Evolutionary conservation across 2,329 filamentous ascomycete species (phyloP), one percentile per base, ranked within the genome.

Genomic region (Penicillium sp.): DNA sequence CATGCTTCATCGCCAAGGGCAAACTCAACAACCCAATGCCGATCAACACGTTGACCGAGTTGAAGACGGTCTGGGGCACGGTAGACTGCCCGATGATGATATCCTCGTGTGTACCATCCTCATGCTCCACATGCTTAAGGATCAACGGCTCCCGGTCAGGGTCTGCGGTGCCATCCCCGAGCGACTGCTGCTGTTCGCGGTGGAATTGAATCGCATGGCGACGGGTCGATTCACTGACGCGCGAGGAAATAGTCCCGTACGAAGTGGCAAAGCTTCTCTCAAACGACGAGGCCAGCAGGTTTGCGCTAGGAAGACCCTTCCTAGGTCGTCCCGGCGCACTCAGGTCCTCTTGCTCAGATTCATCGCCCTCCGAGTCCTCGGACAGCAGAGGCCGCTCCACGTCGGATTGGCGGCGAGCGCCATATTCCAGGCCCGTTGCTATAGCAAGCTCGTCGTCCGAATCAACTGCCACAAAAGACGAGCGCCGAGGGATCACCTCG

Each of bases 61-160:
- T 99, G 82, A 98, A 96, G 63, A 97, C 85, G 6, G 94, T 98
- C 79, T 98, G 94, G 0, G 92, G 92, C 15, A 98, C 82, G 0
- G 94, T 99, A n/a, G 92, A 96, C 78, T 96, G 92, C 41, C 94
- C 94, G 62, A 96, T 90, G 2, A 96, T 88, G 2, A 94, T 85
- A 67, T 94, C 85, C 57, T 96, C 86, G 50, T 94, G 85, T 71
- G 89, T 92, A 43, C 95, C 92, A 66, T 95, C 92, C 68, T 85
- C 82, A 64, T 95, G 90, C 73, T 96, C 90, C 12, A 96, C 85
- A 75, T 93, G 90, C 78, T 92, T 94, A 55, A 97, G 88, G n/a
- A 96, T 79, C 57, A 97, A 83, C 1, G 91, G 90, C 65, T 90
- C 87, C 35, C 84, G 81, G 68, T 89, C 88, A 31, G 83, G 83